Conservation (phyloP, 179 eudicot species). For the Sideroxylon spinosum region DNA sequence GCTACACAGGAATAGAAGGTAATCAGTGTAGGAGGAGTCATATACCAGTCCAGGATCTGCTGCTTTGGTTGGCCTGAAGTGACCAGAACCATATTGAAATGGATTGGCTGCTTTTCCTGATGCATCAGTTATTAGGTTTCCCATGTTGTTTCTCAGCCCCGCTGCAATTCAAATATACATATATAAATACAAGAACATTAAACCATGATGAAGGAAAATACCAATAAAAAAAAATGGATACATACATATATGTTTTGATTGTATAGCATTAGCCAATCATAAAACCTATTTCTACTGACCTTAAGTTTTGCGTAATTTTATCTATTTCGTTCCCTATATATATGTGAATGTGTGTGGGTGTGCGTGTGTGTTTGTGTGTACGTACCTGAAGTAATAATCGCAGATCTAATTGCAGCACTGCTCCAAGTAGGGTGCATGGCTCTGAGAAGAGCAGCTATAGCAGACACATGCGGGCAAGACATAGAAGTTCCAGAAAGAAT, state of each 20-base stretch:
- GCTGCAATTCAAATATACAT: constrained; percentile 29
- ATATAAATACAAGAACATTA: too few species aligned
- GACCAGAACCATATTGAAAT: constrained; percentile 75
- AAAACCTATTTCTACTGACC: too few species aligned
- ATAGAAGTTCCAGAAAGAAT: constrained; percentile 81
- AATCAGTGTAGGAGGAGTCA: constrained; percentile 45
- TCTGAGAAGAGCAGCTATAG: constrained; percentile 72
- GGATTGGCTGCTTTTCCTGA: constrained; percentile 50
- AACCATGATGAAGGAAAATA: too few species aligned
- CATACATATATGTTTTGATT: too few species aligned
- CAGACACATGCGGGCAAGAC: constrained; percentile 91
- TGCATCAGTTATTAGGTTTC: constrained; percentile 54
- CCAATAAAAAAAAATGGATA: too few species aligned
- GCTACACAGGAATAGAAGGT: constrained; percentile 35
- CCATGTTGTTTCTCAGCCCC: constrained; percentile 41
- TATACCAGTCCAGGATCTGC: constrained; percentile 84
- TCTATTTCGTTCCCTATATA: too few species aligned
- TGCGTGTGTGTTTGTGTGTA: too few species aligned
- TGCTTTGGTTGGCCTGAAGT: constrained; percentile 63
- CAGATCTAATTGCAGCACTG: constrained; percentile 83
- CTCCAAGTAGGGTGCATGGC: constrained; percentile 81
- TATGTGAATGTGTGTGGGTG: too few species aligned
- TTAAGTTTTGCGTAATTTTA: too few species aligned
- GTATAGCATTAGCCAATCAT: too few species aligned
- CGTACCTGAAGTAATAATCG: constrained; percentile 71